Percentiles rank a stretch among this genome's conserved stretches.
These are phyloP conservation scores for Prunus armeniaca DNA, from an alignment of 306 rosid genomes.

Conservation along the genomic window DNA sequence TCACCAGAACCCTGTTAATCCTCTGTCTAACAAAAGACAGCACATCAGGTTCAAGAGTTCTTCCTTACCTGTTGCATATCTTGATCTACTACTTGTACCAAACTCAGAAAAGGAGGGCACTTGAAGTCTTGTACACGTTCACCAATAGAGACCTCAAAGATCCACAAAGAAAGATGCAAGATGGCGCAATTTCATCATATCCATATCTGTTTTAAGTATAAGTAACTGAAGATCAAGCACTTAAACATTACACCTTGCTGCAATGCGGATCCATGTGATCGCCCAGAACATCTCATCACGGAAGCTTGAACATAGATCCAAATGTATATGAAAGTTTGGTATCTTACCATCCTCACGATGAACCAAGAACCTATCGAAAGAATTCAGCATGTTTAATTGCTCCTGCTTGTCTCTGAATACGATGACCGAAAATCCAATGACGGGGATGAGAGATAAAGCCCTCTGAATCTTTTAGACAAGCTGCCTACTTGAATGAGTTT, in stretches of 20 bases:
- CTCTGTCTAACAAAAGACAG: too few species aligned
- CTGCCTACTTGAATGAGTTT: neutral
- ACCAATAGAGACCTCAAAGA: neutral
- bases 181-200: neutral
- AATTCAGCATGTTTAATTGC: neutral
- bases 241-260: conserved; percentile 2
- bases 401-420: neutral
- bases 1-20: too few species aligned
- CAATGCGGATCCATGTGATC: neutral
- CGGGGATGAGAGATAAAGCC: neutral
- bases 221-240: neutral
- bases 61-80: too few species aligned
- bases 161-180: neutral
- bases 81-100: too few species aligned
- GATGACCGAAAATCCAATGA: neutral
- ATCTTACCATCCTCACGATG: neutral
- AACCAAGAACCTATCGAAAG: neutral
- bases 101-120: neutral
- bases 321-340: neutral
- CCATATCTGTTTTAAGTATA: too few species aligned
- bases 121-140: neutral
- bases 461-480: neutral
- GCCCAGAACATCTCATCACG: neutral
- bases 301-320: neutral
- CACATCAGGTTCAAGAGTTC: too few species aligned